A percentile compares a stretch with the other conserved stretches of the same genome.
Evolutionary conservation across 164 flowering plant genomes (phyloP).

Genomic region (Protea cynaroides): DNA sequence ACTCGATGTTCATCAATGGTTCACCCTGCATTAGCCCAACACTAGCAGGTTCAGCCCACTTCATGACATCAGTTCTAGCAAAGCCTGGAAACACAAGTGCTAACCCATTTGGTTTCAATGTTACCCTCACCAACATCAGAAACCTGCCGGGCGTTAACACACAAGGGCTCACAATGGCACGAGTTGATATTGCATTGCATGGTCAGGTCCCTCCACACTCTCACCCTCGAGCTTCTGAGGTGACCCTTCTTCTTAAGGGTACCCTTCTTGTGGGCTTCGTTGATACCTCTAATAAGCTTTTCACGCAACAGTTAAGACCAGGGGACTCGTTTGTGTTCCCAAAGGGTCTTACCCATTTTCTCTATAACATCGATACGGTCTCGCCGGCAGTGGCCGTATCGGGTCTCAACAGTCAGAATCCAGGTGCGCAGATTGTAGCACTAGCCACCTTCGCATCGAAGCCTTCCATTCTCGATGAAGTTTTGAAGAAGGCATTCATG

Average conservation of each 20-base stretch:
- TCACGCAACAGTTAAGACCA: slow-evolving; percentile 24
- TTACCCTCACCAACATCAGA: slow-evolving; percentile 17
- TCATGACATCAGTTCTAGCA: slow-evolving; percentile 49
- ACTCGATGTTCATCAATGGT: not conserved
- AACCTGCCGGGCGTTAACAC: slow-evolving; percentile 71
- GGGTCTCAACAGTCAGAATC: not conserved
- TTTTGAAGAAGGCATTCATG: not conserved
- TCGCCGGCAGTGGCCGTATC: not conserved
- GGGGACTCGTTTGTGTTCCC: slow-evolving; percentile 41
- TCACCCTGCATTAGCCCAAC: no score
- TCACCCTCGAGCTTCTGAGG: slow-evolving; percentile 61
- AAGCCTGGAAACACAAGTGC: slow-evolving; percentile 33
- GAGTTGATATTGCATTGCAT: slow-evolving; percentile 34
- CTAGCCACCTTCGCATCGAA: not conserved
- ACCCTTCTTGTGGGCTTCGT: slow-evolving; percentile 54
- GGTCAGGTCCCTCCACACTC: slow-evolving; percentile 33
- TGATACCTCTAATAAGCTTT: slow-evolving; percentile 38
- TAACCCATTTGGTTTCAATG: slow-evolving; percentile 46
- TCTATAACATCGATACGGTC: slow-evolving; percentile 7
- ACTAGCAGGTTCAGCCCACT: slow-evolving; percentile 32
- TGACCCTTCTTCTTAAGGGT: slow-evolving; percentile 33
- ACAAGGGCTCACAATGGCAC: slow-evolving; percentile 57
- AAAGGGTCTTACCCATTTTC: slow-evolving; percentile 47
- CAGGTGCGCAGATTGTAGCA: not conserved
- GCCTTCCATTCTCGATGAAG: not conserved